These are phyloP conservation scores for Cladosporium sp. DNA, from an alignment of 2,329 filamentous ascomycete species.

Conservation along the genomic window DNA sequence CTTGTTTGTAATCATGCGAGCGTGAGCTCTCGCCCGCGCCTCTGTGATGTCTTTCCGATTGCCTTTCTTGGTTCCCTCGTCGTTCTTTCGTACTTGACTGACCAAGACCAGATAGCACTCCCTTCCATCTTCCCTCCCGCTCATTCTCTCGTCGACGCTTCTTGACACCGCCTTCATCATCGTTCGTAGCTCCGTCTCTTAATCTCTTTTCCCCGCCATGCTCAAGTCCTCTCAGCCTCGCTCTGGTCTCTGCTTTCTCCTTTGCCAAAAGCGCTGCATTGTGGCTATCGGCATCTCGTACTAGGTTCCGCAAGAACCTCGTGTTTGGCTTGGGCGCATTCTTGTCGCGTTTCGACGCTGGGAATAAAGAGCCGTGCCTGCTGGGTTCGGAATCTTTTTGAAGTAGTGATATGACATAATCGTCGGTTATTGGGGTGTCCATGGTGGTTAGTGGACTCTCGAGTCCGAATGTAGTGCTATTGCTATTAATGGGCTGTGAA, in stretches of 20 bases:
- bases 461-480: too few relatives aligned
- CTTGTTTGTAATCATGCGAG: background rate
- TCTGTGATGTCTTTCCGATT: background rate
- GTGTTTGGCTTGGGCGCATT: constrained; percentile 80
- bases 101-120: constrained; percentile 17
- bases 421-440: constrained; percentile 45
- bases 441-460: background rate
- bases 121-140: constrained; percentile 19
- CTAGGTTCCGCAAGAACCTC: constrained; percentile 79
- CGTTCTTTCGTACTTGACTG: background rate
- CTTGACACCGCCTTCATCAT: background rate
- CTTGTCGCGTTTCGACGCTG: constrained; percentile 16
- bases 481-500: too few relatives aligned
- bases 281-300: constrained; percentile 81
- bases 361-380: background rate
- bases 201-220: constrained; percentile 17
- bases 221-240: constrained; percentile 59
- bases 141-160: constrained; percentile 13
- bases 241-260: constrained; percentile 73
- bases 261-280: constrained; percentile 82
- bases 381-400: constrained; percentile 70
- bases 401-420: constrained; percentile 75
- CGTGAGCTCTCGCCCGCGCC: background rate
- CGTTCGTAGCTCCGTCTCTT: constrained; percentile 16
- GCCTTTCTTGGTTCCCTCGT: constrained; percentile 3